Evolutionary conservation across 2,329 filamentous ascomycete genomes (phyloP).

Genomic region (Aspergillus floridensis): DNA sequence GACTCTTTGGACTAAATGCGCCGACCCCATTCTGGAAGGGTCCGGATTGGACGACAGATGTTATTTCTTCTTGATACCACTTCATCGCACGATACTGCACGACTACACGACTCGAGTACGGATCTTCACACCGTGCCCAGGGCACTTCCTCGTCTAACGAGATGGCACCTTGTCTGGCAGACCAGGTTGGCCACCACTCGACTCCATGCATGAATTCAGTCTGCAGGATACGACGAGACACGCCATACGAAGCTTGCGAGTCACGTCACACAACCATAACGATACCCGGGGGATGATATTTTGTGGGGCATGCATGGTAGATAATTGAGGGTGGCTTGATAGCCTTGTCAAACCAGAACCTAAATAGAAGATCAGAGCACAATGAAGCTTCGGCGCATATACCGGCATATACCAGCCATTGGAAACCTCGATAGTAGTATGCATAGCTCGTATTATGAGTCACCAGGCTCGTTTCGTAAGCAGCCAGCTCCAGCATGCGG

Average conservation of each 20-base stretch:
- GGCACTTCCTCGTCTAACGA: neutral
- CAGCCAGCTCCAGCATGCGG: neutral
- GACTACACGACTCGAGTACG: neutral
- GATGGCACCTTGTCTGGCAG: neutral
- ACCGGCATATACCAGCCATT: too few relatives aligned
- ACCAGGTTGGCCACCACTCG: neutral
- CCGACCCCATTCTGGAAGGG: neutral
- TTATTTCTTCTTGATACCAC: neutral
- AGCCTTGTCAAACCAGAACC: neutral
- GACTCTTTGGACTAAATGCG: slow-evolving; percentile 64
- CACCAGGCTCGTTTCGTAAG: neutral
- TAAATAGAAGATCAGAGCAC: neutral
- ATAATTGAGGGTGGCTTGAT: neutral
- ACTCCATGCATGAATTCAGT: neutral
- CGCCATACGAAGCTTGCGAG: neutral
- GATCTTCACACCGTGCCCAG: neutral
- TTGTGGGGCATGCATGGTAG: neutral
- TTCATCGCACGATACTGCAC: neutral
- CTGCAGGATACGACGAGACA: neutral
- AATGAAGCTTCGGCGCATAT: neutral
- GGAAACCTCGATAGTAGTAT: neutral
- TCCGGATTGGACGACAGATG: neutral
- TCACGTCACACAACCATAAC: neutral
- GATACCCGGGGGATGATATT: neutral
- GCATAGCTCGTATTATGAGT: neutral